These are phyloP conservation scores for Trichoderma gracile DNA, from an alignment of 2,329 filamentous ascomycete species.

Conservation along the genomic window DNA sequence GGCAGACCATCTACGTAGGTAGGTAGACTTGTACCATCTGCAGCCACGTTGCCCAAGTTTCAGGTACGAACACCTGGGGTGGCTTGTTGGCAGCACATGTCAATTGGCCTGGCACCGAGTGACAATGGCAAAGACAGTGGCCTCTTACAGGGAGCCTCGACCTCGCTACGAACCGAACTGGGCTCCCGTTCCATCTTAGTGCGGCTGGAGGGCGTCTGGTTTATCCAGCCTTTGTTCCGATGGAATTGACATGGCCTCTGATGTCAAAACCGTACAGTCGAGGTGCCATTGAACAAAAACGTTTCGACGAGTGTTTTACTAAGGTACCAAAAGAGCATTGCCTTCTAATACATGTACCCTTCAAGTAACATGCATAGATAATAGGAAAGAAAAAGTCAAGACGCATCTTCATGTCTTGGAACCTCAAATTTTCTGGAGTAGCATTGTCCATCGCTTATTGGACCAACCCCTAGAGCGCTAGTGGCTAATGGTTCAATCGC, in stretches of 20 bases:
- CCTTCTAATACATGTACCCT: too few species aligned
- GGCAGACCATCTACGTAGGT: not conserved
- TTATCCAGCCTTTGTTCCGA: too few species aligned
- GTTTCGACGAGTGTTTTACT: too few species aligned
- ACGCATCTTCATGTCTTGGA: too few species aligned
- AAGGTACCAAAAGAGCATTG: too few species aligned
- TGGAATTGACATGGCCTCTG: too few species aligned
- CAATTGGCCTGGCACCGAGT: not conserved
- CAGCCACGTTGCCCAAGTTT: not conserved
- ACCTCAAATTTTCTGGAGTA: not conserved
- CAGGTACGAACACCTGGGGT: not conserved
- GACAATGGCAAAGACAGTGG: not conserved
- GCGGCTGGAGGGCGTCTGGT: constrained; percentile 20
- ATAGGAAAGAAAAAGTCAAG: too few species aligned
- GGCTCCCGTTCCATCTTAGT: constrained; percentile 16
- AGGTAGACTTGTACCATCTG: not conserved
- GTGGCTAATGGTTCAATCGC: constrained; percentile 10
- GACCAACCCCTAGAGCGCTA: constrained; percentile 5
- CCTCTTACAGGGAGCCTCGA: constrained; percentile 6
- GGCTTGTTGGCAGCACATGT: constrained; percentile 12
- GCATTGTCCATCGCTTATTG: constrained; percentile 1
- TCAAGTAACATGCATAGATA: too few species aligned
- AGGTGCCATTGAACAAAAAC: too few species aligned
- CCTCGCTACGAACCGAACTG: constrained; percentile 2
- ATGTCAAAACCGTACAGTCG: too few species aligned